A percentile compares a stretch with the other conserved stretches of the same genome.
Conservation (phyloP, 2,329 filamentous ascomycete species). For the Albophoma yamanashiensis region DNA sequence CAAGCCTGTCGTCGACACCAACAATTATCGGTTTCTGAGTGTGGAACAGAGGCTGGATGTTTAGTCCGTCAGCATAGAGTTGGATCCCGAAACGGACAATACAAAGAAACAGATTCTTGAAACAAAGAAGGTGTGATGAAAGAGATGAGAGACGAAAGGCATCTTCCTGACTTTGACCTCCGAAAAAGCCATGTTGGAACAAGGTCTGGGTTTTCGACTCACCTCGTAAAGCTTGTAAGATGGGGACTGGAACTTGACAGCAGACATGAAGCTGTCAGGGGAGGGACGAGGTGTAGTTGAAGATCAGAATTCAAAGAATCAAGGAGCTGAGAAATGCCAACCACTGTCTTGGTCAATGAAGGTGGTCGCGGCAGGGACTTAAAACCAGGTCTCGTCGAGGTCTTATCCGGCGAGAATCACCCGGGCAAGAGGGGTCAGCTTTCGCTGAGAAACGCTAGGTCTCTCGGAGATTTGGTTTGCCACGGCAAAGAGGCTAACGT, state of each 20-base stretch:
- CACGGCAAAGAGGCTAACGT: conserved; percentile 18
- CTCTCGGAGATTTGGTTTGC: conserved; percentile 28
- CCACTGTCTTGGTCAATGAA: conserved; percentile 26
- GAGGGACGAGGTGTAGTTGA: conserved; percentile 16
- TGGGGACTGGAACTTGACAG: conserved; percentile 43
- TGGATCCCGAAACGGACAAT: conserved; percentile 7
- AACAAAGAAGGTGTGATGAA: neutral
- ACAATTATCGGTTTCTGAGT: conserved; percentile 46
- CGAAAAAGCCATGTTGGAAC: conserved; percentile 12
- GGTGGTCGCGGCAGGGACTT: conserved; percentile 18
- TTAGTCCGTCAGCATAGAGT: conserved; percentile 12
- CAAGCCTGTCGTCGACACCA: conserved; percentile 41
- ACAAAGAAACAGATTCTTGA: conserved; percentile 3
- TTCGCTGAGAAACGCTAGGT: conserved; percentile 14
- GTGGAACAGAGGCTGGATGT: conserved; percentile 38
- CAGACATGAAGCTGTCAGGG: conserved; percentile 44
- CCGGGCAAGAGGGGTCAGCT: conserved; percentile 18
- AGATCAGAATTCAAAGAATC: conserved; percentile 22
- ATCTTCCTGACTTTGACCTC: neutral
- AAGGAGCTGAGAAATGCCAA: conserved; percentile 22
- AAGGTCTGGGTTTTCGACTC: conserved; percentile 29
- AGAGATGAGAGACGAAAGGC: neutral
- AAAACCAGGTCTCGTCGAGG: conserved; percentile 26
- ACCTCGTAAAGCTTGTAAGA: conserved; percentile 50
- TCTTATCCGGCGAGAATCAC: conserved; percentile 22